These are phyloP conservation scores for Gossypium longicalyx DNA, from an alignment of 345 rosid species.

Conservation along the genomic window DNA sequence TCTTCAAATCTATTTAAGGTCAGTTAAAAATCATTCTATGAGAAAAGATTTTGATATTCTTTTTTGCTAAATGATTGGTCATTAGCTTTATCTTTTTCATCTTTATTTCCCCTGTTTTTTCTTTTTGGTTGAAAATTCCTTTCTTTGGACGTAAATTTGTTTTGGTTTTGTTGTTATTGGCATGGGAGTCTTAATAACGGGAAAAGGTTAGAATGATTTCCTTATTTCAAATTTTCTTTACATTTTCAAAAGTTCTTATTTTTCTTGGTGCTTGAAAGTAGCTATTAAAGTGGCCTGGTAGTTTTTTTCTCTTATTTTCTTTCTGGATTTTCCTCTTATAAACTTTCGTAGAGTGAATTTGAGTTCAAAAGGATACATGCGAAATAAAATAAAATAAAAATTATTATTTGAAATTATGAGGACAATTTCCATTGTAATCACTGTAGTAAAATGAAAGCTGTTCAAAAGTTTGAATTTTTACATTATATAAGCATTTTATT, in stretches of 20 bases:
- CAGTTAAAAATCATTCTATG: not conserved
- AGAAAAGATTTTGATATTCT: not conserved
- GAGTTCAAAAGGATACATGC: too few species aligned
- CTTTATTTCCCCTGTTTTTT: not conserved
- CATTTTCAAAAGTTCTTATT: too few species aligned
- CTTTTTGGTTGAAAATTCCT: not conserved
- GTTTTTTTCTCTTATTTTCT: too few species aligned
- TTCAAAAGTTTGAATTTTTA: not conserved
- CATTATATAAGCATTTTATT: not conserved
- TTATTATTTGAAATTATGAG: too few species aligned
- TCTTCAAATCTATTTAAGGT: not conserved
- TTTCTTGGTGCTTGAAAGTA: too few species aligned
- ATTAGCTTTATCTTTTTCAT: not conserved
- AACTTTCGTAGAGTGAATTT: too few species aligned
- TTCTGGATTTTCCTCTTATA: too few species aligned
- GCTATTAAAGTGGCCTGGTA: too few species aligned
- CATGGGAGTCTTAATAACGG: not conserved
- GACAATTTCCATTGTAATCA: not conserved
- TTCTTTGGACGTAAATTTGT: not conserved
- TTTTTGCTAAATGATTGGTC: not conserved
- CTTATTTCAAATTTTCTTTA: not conserved
- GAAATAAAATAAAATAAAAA: too few species aligned
- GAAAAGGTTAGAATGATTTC: not conserved
- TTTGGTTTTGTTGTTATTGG: conserved; percentile 1
- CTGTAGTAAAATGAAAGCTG: not conserved